Conservation (phyloP, 148 eudicot genomes). For the Talinum fruticosum region DNA sequence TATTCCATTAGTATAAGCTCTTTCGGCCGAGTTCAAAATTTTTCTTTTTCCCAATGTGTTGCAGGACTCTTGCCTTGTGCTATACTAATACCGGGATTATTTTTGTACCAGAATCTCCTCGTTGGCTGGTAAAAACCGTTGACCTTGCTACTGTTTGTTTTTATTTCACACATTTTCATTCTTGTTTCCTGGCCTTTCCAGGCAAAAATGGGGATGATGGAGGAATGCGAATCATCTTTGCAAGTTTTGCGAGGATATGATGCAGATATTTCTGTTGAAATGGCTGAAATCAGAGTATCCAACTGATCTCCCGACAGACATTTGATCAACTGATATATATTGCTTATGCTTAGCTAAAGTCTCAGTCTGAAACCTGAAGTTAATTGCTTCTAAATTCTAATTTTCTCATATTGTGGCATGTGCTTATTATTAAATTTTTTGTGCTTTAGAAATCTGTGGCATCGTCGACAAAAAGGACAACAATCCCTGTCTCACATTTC, state of each 20-base stretch:
- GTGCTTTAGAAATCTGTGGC: constrained; percentile 61
- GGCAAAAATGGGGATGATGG: constrained; percentile 91
- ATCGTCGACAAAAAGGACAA: constrained; percentile 52
- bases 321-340: background rate
- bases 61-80: constrained; percentile 79
- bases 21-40: background rate
- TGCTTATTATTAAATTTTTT: constrained; percentile 22
- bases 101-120: constrained; percentile 99
- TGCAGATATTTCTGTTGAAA: constrained; percentile 43
- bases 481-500: constrained; percentile 57
- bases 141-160: background rate
- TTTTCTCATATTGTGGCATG: background rate
- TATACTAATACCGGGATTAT: constrained; percentile 79
- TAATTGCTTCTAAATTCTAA: background rate
- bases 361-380: background rate
- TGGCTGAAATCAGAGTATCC: constrained; percentile 49
- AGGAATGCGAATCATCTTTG: constrained; percentile 78
- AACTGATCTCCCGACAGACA: constrained; percentile 11
- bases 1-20: background rate
- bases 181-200: constrained; percentile 26
- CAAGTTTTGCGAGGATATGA: constrained; percentile 84
- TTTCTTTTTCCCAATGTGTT: constrained; percentile 4
- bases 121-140: constrained; percentile 80
- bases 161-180: background rate
- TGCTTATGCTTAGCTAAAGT: background rate